A percentile compares a stretch with the other conserved stretches of the same genome.
These are phyloP conservation scores for Cymodocea nodosa DNA, from an alignment of 116 monocot species.

Conservation along the genomic window DNA sequence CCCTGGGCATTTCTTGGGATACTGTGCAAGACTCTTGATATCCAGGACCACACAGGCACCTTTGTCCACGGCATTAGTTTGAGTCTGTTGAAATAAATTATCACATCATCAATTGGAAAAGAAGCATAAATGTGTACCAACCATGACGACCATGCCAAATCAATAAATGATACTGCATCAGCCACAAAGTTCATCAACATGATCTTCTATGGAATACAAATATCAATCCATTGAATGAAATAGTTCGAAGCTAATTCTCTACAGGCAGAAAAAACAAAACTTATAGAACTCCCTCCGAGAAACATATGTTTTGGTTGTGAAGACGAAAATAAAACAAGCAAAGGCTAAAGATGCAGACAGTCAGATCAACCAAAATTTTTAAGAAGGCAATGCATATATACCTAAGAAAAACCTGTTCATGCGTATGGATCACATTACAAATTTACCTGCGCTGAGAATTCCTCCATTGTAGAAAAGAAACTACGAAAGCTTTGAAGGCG, in stretches of 20 bases:
- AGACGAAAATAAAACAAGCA: background rate
- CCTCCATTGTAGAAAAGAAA: background rate
- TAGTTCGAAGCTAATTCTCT: background rate
- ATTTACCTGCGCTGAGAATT: constrained; percentile 2
- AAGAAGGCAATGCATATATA: background rate
- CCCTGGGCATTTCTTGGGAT: constrained; percentile 54
- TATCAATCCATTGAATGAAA: no score
- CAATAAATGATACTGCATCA: no score
- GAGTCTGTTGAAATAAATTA: background rate
- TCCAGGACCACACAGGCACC: constrained; percentile 55
- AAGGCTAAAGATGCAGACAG: no score
- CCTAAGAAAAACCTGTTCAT: background rate
- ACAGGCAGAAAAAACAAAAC: background rate
- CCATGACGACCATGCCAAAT: no score
- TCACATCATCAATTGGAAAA: background rate
- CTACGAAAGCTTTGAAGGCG: background rate
- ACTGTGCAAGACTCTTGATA: constrained; percentile 50
- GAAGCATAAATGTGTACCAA: background rate
- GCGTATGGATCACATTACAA: background rate
- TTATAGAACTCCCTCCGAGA: background rate
- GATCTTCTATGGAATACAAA: no score
- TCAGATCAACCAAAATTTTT: background rate
- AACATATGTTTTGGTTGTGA: background rate
- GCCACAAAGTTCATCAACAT: no score
- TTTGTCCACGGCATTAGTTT: constrained; percentile 10